Conservation (phyloP, 768 basidiomycete genomes). For the Tylopilus sp. region DNA sequence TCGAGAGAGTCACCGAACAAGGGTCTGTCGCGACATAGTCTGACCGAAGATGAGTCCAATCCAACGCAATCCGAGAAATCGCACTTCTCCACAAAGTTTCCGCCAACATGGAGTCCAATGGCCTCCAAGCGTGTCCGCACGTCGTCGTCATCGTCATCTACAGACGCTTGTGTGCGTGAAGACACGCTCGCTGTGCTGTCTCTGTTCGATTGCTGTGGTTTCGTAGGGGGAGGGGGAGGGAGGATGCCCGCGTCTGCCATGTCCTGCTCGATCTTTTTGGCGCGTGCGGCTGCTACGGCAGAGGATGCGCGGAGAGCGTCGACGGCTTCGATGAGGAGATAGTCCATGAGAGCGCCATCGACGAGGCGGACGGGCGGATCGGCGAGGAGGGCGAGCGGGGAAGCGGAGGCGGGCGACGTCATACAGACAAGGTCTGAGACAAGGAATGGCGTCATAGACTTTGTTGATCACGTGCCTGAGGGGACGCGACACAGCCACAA, state of each 20-base stretch:
- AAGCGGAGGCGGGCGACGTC: conserved; percentile 14
- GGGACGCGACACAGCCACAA: conserved; percentile 21
- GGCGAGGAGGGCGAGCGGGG: conserved; percentile 47
- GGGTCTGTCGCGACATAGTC: conserved; percentile 71
- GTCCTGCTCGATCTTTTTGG: conserved; percentile 68
- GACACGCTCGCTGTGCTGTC: conserved; percentile 35
- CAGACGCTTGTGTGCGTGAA: conserved; percentile 11
- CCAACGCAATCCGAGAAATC: neutral
- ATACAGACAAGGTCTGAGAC: too few relatives aligned
- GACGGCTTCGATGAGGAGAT: conserved; percentile 81
- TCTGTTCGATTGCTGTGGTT: conserved; percentile 27
- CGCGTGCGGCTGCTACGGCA: conserved; percentile 62
- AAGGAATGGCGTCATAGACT: too few relatives aligned
- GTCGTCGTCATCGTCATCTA: conserved; percentile 68
- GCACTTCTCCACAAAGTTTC: conserved; percentile 82
- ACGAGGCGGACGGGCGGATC: conserved; percentile 61
- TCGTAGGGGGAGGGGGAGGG: conserved; percentile 44
- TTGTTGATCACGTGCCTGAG: conserved; percentile 12
- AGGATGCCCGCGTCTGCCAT: conserved; percentile 79
- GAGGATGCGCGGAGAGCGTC: conserved; percentile 72
- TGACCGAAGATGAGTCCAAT: conserved; percentile 26
- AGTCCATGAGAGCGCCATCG: conserved; percentile 74
- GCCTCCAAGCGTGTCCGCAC: conserved; percentile 68
- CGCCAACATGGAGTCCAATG: conserved; percentile 84
- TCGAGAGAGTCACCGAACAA: conserved; percentile 84